These are phyloP conservation scores for Liriodendron chinense DNA, from an alignment of 164 flowering plant species.

Conservation along the genomic window DNA sequence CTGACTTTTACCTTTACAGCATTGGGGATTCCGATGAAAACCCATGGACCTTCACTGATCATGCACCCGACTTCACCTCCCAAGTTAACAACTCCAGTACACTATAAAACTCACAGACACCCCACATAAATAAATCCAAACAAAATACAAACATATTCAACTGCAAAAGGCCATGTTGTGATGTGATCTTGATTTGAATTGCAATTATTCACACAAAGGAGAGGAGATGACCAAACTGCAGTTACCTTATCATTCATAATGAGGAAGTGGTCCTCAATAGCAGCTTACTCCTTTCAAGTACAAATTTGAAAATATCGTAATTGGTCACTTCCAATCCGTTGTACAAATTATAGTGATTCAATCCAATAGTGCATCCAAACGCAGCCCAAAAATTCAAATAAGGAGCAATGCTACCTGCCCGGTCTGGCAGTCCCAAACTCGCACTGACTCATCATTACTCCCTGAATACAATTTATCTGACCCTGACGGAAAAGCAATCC, in stretches of 20 bases:
- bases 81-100: constrained; percentile 52
- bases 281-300: background rate
- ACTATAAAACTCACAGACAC: constrained; percentile 37
- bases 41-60: constrained; percentile 97
- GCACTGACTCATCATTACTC: constrained; percentile 65
- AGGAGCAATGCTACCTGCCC: constrained; percentile 59
- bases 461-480: constrained; percentile 77
- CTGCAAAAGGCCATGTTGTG: background rate
- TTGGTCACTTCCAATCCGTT: background rate
- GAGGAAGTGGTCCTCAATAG: background rate
- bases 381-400: background rate
- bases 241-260: background rate
- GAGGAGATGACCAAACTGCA: background rate
- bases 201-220: background rate
- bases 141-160: background rate
- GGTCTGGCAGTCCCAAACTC: constrained; percentile 80
- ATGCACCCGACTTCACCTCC: constrained; percentile 89
- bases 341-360: background rate
- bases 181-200: too few species aligned
- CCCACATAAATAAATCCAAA: background rate
- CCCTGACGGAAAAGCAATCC: constrained; percentile 73
- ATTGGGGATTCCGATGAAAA: constrained; percentile 87
- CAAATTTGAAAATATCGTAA: background rate
- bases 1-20: constrained; percentile 59
- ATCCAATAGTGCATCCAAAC: background rate